Base-by-base conservation (phyloP, 129 eudicot species). In the Heracleum sosnowskyi region DNA sequence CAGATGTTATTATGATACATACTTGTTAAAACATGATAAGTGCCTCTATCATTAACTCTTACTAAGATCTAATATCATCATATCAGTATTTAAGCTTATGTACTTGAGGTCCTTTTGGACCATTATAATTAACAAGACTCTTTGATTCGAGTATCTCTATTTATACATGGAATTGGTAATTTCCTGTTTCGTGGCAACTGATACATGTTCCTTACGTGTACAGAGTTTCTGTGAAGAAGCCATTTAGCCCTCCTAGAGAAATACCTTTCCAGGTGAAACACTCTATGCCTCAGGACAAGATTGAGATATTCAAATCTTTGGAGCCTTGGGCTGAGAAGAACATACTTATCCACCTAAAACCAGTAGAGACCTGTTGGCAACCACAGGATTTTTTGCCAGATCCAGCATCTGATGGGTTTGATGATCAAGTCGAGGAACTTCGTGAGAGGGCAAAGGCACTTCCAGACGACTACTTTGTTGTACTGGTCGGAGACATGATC, bases 401-500 rank as follows among this genome's bases (percentile, higher is more conserved):
- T 70, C 28, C 42, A 0, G 75, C 46, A n/a, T 70, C 75, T 39
- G 75, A 70, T 9, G 75, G 46, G 28, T 70, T 70, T 22, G 75
- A 70, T 8, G 47, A 70, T 7, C 75, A 37, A 70, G 47, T 70
- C 2, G 17, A 36, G 46, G 49, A 70, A 22, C 45, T 70, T 1
- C 45, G 75, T 0, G 47, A 37, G 75, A 35, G 75, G 29, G 75
- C 75, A 36, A 70, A 70, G 33, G 75, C 24, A 44, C 45, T 70
- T 39, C 75, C 75, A 39, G 75, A 70, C 13, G 75, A 70, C 75
- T 70, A 70, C 46, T 70, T 70, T 39, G 75, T 70, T 36, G 75
- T 70, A 7, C 22, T 70, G 75, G 75, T 70, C 8, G 75, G 75
- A 70, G 75, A 70, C 42, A 93, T 93, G 98, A 84, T 91, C 74